Evolutionary conservation across 768 basidiomycete genomes (phyloP).

Genomic region (Neoboletus magnificus): DNA sequence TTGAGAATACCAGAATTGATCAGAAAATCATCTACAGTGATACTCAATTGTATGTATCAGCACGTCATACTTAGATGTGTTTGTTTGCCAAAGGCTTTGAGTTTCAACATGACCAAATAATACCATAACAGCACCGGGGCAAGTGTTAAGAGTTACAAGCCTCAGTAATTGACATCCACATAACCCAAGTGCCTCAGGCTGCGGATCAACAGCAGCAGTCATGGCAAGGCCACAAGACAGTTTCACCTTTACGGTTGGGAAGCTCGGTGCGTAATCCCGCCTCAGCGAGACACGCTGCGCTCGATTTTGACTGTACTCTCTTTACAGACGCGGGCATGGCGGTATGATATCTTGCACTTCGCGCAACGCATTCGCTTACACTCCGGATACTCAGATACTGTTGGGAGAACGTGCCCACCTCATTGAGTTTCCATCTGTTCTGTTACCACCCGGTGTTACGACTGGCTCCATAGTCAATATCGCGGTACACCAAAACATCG

Average conservation of each 20-base stretch:
- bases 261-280: conserved; percentile 69
- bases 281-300: neutral
- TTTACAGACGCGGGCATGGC: conserved; percentile 92
- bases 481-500: conserved; percentile 82
- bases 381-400: conserved; percentile 56
- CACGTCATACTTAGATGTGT: neutral
- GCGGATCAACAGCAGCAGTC: conserved; percentile 2
- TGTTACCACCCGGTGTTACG: conserved; percentile 87
- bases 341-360: conserved; percentile 40
- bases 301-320: conserved; percentile 6
- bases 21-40: neutral
- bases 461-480: conserved; percentile 98
- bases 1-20: neutral
- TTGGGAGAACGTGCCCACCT: conserved; percentile 92
- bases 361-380: conserved; percentile 1
- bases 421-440: conserved; percentile 95
- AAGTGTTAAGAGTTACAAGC: neutral
- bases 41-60: neutral
- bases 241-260: conserved; percentile 92
- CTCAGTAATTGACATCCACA: neutral
- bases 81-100: conserved; percentile 22
- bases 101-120: conserved; percentile 27
- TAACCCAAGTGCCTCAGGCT: conserved; percentile 5
- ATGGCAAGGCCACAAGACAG: conserved; percentile 52
- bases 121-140: conserved; percentile 16